Base-by-base conservation (phyloP, 2,329 filamentous ascomycete genomes). In the Cytospora schulzeri region DNA sequence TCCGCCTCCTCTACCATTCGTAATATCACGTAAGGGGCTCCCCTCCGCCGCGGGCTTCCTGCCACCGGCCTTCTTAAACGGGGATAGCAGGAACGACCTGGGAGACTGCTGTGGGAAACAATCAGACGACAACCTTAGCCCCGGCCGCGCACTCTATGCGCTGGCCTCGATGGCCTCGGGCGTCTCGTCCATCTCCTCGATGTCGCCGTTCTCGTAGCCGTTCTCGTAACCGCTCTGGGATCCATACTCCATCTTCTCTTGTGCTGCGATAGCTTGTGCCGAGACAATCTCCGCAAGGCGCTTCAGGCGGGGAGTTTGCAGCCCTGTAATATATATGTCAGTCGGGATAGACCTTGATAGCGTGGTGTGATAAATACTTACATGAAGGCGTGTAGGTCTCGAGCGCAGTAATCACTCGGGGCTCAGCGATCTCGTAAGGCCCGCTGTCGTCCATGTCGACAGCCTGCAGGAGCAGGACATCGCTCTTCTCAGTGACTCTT, bases 381-480 rank as follows among this genome's bases (percentile, higher is more conserved):
- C 94, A 99, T 70, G 93, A 97, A 68, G 95, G 95, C 58, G 95
- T 98, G 76, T 99, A 99, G 17, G 95, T 99, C 81, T 99, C 95
- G 69, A 99, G 81, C 60, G 95, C 95, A 4, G 93, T 97, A 73
- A 99, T 99, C 61, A 92, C 91, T 75, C 95, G 87, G 31, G 95
- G 95, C 78, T 99, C 95, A 17, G 95, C 95, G 76, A 99, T 99
- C 78, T 98, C 95, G 74, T 99, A 99, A 29, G 94, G 95, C 28
- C 95, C 95, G 71, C 92, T 97, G 79, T 99, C 95, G 74, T 99
- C 95, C 93, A 99, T 97, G 76, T 99, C 95, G 65, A 99, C 93
- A 57, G 95, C 93, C 65, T 94, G 91, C 55, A 99, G 84, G 64
- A 99, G 87, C 60, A 99, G 84, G 3, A 98, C 93, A 72, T 98